A percentile compares a stretch with the other conserved stretches of the same genome.
Evolutionary conservation across 1,284 basidiomycete species (phyloP).

Genomic region (Ganoderma meredithae): DNA sequence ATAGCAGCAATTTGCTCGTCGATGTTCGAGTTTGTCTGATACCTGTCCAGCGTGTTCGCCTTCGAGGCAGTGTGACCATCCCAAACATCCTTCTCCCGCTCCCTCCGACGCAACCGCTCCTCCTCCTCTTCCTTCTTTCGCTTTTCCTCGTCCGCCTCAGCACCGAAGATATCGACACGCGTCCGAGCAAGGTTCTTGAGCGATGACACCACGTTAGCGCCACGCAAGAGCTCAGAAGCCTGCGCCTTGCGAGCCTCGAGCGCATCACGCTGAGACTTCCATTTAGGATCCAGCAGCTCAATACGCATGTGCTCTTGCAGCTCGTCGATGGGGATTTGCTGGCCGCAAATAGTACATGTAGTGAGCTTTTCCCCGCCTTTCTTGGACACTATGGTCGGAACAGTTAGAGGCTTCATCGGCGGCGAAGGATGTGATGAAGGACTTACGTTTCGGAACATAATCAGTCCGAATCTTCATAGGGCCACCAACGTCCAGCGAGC

Average conservation of each 20-base stretch:
- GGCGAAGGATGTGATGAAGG: slow-evolving; percentile 18
- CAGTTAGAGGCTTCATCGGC: not conserved
- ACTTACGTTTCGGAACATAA: slow-evolving; percentile 92
- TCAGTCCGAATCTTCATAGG: slow-evolving; percentile 98
- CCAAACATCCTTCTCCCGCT: slow-evolving; percentile 94
- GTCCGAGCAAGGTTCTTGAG: slow-evolving; percentile 90
- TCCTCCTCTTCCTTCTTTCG: slow-evolving; percentile 87
- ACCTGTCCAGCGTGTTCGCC: slow-evolving; percentile 87
- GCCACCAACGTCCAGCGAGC: slow-evolving; percentile 74
- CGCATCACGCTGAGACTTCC: slow-evolving; percentile 93
- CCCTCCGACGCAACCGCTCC: slow-evolving; percentile 78
- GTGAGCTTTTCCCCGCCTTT: slow-evolving; percentile 77
- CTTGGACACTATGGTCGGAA: slow-evolving; percentile 63
- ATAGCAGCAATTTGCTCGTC: slow-evolving; percentile 96
- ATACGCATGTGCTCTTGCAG: slow-evolving; percentile 98
- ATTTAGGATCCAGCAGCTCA: slow-evolving; percentile 95
- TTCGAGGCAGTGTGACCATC: slow-evolving; percentile 95
- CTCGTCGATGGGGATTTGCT: slow-evolving; percentile 94
- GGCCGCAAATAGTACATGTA: slow-evolving; percentile 92
- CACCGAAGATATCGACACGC: slow-evolving; percentile 95
- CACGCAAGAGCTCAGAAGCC: slow-evolving; percentile 86
- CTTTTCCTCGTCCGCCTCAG: slow-evolving; percentile 87
- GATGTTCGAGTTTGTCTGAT: slow-evolving; percentile 89
- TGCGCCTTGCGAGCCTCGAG: slow-evolving; percentile 91
- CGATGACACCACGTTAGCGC: slow-evolving; percentile 92